phyloP scores from a whole-genome alignment of 2,329 filamentous ascomycete genomes.

The Sporothrix mexicana region DNA sequence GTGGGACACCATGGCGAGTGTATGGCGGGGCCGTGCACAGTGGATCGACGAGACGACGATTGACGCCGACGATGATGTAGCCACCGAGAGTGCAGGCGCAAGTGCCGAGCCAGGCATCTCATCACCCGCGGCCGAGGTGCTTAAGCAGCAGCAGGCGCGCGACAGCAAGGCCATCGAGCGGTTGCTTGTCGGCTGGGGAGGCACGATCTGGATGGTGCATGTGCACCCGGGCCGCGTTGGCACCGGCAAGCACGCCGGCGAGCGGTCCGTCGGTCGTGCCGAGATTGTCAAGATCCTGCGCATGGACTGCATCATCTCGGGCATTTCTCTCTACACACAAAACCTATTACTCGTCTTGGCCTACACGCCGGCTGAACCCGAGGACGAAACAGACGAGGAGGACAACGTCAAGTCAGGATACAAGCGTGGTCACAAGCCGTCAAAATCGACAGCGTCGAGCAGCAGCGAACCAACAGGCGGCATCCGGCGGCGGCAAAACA shows the following conservation, averaged over 20 bases:
- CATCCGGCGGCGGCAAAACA: slow-evolving; percentile 74
- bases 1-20: slow-evolving; percentile 95
- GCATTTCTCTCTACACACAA: slow-evolving; percentile 94
- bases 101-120: slow-evolving; percentile 28
- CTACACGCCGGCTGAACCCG: slow-evolving; percentile 77
- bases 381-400: slow-evolving; percentile 61
- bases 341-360: slow-evolving; percentile 89
- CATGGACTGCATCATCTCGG: slow-evolving; percentile 97
- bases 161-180: slow-evolving; percentile 68
- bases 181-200: slow-evolving; percentile 91
- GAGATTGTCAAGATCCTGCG: slow-evolving; percentile 93
- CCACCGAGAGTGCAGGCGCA: slow-evolving; percentile 40
- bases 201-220: slow-evolving; percentile 94
- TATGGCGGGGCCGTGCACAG: slow-evolving; percentile 90
- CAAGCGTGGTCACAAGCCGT: slow-evolving; percentile 49
- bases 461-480: slow-evolving; percentile 68
- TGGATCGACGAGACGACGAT: slow-evolving; percentile 88
- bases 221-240: slow-evolving; percentile 77
- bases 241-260: slow-evolving; percentile 69
- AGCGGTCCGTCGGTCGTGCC: slow-evolving; percentile 76
- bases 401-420: slow-evolving; percentile 39
- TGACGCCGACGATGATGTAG: slow-evolving; percentile 70
- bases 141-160: slow-evolving; percentile 57
- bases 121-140: slow-evolving; percentile 55
- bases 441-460: slow-evolving; percentile 54